Conservation (phyloP, 139 green algal species). For the Diplosphaera chodatii region DNA sequence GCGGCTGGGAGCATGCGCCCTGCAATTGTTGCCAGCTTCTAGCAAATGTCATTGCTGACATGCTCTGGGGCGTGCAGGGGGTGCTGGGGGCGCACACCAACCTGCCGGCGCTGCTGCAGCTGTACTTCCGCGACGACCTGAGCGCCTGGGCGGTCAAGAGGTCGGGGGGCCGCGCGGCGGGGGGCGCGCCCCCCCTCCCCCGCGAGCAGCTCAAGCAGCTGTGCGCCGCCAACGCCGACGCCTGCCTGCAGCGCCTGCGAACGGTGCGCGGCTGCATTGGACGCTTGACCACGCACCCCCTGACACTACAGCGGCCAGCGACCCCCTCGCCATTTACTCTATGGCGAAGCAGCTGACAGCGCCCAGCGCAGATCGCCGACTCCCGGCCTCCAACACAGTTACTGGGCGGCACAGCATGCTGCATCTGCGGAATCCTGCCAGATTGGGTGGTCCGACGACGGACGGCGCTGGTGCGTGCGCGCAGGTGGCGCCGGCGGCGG, state of each 20-base stretch:
- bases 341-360: conserved; percentile 31
- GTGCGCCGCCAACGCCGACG: conserved; percentile 33
- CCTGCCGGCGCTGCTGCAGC: conserved; percentile 53
- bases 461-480: background rate
- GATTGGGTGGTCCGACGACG: background rate
- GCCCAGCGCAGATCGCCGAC: conserved; percentile 24
- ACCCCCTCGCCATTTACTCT: too few species aligned
- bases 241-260: conserved; percentile 10
- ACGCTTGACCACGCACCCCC: too few species aligned
- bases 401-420: background rate
- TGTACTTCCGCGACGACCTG: conserved; percentile 84
- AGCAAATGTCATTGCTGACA: conserved; percentile 23
- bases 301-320: too few species aligned
- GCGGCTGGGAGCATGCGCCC: too few species aligned
- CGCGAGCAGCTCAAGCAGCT: conserved; percentile 33
- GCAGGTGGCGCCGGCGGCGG: background rate
- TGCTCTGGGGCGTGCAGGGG: conserved; percentile 12
- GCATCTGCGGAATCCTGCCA: background rate
- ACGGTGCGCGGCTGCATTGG: background rate
- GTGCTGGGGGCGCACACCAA: conserved; percentile 29
- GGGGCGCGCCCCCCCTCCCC: conserved; percentile 15
- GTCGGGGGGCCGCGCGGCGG: conserved; percentile 12
- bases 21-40: too few species aligned
- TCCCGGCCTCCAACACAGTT: conserved; percentile 12
- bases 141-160: conserved; percentile 27